A percentile compares a stretch with the other conserved stretches of the same genome.
These are phyloP conservation scores for Zizania latifolia DNA, from an alignment of 176 grass and related monocot genomes.

Conservation along the genomic window DNA sequence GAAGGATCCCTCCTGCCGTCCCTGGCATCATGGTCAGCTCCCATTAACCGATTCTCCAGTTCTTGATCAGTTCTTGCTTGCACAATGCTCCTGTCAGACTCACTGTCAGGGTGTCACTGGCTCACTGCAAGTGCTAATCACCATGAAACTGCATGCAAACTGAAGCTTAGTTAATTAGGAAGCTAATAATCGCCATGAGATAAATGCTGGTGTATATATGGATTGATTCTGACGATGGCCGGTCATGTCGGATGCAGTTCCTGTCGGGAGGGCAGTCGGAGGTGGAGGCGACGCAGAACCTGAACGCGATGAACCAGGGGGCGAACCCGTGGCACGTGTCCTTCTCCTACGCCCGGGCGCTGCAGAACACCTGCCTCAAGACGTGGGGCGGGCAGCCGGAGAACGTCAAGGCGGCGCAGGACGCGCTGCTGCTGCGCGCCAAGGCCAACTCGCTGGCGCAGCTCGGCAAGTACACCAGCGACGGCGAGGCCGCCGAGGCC, in stretches of 20 bases:
- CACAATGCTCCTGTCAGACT: background rate
- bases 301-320: slow-evolving; percentile 97
- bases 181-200: no score
- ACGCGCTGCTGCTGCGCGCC: slow-evolving; percentile 66
- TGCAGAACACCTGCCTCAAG: slow-evolving; percentile 99
- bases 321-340: slow-evolving; percentile 94
- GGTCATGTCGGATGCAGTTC: slow-evolving; percentile 54
- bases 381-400: slow-evolving; percentile 80
- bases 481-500: slow-evolving; percentile 77
- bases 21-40: slow-evolving; percentile 92
- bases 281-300: slow-evolving; percentile 88
- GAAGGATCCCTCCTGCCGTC: slow-evolving; percentile 88
- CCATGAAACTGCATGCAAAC: no score
- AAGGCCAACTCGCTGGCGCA: slow-evolving; percentile 93
- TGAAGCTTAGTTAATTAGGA: no score
- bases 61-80: no score
- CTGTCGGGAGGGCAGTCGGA: slow-evolving; percentile 94
- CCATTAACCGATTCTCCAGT: no score
- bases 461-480: slow-evolving; percentile 87
- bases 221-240: no score
- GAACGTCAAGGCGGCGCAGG: slow-evolving; percentile 85
- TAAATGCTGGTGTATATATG: no score
- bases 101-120: no score
- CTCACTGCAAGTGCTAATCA: no score
- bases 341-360: slow-evolving; percentile 85